Base-by-base conservation (phyloP, 2,329 filamentous ascomycete genomes). In the Arthrobotrys pseudoclavata region DNA sequence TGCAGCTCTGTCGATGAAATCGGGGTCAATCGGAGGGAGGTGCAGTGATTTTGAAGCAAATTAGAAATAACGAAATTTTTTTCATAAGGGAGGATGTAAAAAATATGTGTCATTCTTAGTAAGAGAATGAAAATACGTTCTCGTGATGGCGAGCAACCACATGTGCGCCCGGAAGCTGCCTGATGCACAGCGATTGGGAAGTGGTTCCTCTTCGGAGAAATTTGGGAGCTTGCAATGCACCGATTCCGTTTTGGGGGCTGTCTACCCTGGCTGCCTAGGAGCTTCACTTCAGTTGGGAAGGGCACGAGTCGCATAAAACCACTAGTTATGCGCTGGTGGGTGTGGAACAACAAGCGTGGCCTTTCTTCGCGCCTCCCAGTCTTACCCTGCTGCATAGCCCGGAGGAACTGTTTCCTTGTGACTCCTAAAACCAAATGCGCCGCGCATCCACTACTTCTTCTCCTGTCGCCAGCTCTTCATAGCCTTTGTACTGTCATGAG, bases 401-500 rank as follows among this genome's bases (percentile, higher is more conserved):
- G 15, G 53, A 18, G 37, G 40, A 20, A 45, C 42, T 55, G 50
- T 63, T 47, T 29, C 34, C 42, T 60, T 45, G 47, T 64, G 26
- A 31, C 12, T 62, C 45, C 40, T 31, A 55, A n/a, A 24, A 24
- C 40, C 26, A 37, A 57, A 20, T 10, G 5, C 29, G 20, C 13
- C 20, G 47, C 26, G 4, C 26, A 24, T 57, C n/a, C 31, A 62
- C 61, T 77, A 77, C 20, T 77, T 77, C 53, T 71, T 71, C 42
- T 81, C 80, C 24, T 63, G 90, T 81, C 91, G 88, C 90, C 91
- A 94, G 79, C 89, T 87, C 80, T 90, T 91, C 34, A 89, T 87
- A 6, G 88, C 86, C 83, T 91, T 94, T 1, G 90, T 87, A 15
- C 91, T 91, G 79, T 94, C 91, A 82, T 94, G 92, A 0, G 90